phyloP scores from a whole-genome alignment of 1,284 basidiomycete genomes.

The Boletus semigastroideus region DNA sequence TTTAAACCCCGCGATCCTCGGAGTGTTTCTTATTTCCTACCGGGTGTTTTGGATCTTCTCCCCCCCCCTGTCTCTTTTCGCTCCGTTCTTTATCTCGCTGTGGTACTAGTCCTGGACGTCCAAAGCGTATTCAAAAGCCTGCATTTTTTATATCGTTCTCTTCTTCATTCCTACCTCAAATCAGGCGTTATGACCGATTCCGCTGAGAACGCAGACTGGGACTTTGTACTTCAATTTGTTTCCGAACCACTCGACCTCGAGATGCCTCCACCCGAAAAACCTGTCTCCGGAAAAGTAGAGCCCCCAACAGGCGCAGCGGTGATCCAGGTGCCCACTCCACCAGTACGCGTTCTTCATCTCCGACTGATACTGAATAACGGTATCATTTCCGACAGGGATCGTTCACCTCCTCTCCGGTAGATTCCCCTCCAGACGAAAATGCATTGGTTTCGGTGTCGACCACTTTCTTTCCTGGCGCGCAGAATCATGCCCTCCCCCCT shows the following conservation, averaged over 20 bases:
- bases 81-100: constrained; percentile 1
- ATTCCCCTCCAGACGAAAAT: constrained; percentile 38
- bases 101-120: not conserved
- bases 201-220: constrained; percentile 56
- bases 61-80: constrained; percentile 24
- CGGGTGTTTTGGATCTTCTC: not conserved
- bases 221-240: constrained; percentile 61
- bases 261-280: constrained; percentile 35
- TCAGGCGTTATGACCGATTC: constrained; percentile 22
- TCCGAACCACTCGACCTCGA: constrained; percentile 52
- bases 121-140: not conserved
- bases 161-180: not conserved
- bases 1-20: constrained; percentile 21
- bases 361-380: constrained; percentile 5
- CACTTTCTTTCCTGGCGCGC: constrained; percentile 70
- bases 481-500: constrained; percentile 50
- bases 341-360: constrained; percentile 41
- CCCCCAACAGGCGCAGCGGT: constrained; percentile 15
- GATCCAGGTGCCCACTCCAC: constrained; percentile 64
- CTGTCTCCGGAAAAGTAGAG: constrained; percentile 33
- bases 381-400: constrained; percentile 40
- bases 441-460: constrained; percentile 73
- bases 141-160: not conserved
- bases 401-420: constrained; percentile 47
- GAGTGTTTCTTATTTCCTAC: constrained; percentile 10